Evolutionary conservation across 306 rosid genomes (phyloP), one percentile per base, ranked within the genome.

Genomic region (Carpinus fangiana): DNA sequence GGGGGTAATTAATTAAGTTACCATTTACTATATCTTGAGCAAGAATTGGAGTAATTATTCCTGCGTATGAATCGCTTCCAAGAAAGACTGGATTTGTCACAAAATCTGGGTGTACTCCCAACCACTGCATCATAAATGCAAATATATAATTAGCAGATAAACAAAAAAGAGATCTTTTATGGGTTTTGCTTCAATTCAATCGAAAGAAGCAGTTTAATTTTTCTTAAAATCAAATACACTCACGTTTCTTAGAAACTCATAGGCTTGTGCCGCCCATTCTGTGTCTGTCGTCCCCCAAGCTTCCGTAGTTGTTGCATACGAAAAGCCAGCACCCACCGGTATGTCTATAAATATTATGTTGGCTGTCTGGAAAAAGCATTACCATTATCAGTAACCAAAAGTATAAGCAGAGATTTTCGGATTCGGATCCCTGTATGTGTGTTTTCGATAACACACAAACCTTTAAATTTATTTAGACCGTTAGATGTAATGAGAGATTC

Each of bases 11-110:
- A 31, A 2, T 31, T 31, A 64, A 7, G n/a, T 66, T 74, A 80
- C 83, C 78, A 36, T 80, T 41, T 6, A 74, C 74, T 8, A 80
- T 80, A 26, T 74, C 70, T 74, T 73, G 75, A 74, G 79, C 83
- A 46, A 80, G 74, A 21, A 73, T 73, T 21, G 83, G 83, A 45
- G 65, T 69, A 55, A 53, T n/a, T 5, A 74, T 74, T 66, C 83
- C 83, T 53, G 79, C 79, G 53, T 80, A 80, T 34, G 83, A 80
- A 74, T 80, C 83, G 8, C 75, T 74, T 8, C 79, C 78, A 8
- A 80, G 65, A 75, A 18, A 80, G 52, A 80, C 75, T 0, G 75
- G 83, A 34, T 80, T 80, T 17, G 56, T 28, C 8, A 12, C 1
- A 23, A 80, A 80, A 67, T 74, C 69, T 4, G 79, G 79, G 60